Evolutionary conservation across 768 basidiomycete species (phyloP), one percentile per base, ranked within the genome.

Genomic region (Coprinellus micaceus): DNA sequence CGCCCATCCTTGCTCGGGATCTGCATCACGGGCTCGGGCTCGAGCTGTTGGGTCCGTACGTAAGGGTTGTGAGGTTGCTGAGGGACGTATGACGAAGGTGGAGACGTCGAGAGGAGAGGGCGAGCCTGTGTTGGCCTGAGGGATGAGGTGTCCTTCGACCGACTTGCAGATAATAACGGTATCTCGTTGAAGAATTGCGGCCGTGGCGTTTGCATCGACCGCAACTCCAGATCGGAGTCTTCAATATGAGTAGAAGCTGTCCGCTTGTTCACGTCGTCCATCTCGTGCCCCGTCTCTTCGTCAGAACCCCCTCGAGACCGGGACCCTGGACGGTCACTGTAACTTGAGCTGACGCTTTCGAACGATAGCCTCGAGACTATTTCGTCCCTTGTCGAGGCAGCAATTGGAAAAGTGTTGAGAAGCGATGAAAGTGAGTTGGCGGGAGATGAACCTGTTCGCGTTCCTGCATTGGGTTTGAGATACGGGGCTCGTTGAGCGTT

Each of bases 331-430:
- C 39, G 44, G 52, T 77, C 77, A 52, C 72, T 76, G 58, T 71
- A 73, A 53, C 74, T 74, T 9, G 78, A 77, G 60, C 74, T 77
- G 57, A 69, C 65, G 61, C 79, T 78, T 53, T 84, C 82, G 36
- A 82, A 76, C 7, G 82, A 84, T 39, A 84, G 68, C 13, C 82
- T 74, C 6, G 80, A 74, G 21, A 81, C 77, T 48, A 84, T 79
- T 37, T 77, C 78, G 58, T 84, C 81, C 30, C 81, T 72, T 2
- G 77, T 81, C n/a, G 80, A 81, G 19, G 77, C 74, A 53, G 76
- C 73, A 30, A 81, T 80, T 21, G 80, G 79, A 22, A 81, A 70
- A 12, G 78, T 76, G 1, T 72, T 76, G 39, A 79, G 71, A 51
- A 80, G 71, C 13, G 78, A 74, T 17, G 71, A 69, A 39, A 79